Evolutionary conservation across 345 rosid genomes (phyloP).

Genomic region (Aquilaria malaccensis): DNA sequence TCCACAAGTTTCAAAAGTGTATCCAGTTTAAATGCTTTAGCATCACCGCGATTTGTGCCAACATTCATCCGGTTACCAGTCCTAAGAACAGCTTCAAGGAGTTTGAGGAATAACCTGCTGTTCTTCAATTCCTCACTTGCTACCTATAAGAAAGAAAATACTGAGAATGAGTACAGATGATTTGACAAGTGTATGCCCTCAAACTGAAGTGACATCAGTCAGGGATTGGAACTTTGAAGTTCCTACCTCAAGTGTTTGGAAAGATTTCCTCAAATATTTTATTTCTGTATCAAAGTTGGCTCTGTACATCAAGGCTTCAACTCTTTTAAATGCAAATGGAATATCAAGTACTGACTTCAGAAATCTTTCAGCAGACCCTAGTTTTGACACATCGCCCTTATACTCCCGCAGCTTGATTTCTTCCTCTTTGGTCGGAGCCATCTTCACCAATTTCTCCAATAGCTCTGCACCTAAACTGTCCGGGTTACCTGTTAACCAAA

Average conservation of each 20-base stretch:
- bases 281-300: constrained; percentile 93
- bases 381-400: constrained; percentile 58
- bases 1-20: constrained; percentile 95
- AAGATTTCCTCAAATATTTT: constrained; percentile 73
- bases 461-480: constrained; percentile 90
- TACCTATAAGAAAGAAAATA: constrained; percentile 30
- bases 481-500: constrained; percentile 61
- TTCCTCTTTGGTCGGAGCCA: constrained; percentile 99
- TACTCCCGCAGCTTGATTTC: constrained; percentile 88
- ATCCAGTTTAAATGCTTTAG: constrained; percentile 96
- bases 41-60: constrained; percentile 97
- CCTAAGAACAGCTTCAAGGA: constrained; percentile 91
- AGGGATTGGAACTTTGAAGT: constrained; percentile 2
- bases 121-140: constrained; percentile 90
- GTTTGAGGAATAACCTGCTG: constrained; percentile 88
- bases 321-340: constrained; percentile 92
- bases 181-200: constrained; percentile 1
- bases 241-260: constrained; percentile 82
- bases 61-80: constrained; percentile 96
- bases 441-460: constrained; percentile 87
- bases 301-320: constrained; percentile 92
- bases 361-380: constrained; percentile 91
- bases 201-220: not conserved
- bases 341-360: constrained; percentile 84
- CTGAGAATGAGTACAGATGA: constrained; percentile 6